These are phyloP conservation scores for Chalara sp. DNA, from an alignment of 2,329 filamentous ascomycete species.

Conservation along the genomic window DNA sequence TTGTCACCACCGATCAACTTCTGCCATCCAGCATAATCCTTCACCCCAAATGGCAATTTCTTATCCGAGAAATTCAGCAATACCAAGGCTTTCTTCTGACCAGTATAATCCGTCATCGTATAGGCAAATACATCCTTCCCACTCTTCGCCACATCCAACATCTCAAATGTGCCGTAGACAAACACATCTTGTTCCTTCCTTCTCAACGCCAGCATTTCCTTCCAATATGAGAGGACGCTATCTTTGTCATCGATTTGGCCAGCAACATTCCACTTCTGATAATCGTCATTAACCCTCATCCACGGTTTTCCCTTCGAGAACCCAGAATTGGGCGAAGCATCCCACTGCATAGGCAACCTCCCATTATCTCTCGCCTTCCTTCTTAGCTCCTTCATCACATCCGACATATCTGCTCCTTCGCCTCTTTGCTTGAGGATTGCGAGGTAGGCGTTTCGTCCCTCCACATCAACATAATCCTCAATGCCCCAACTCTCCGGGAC, in stretches of 20 bases:
- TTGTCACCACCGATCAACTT: no score
- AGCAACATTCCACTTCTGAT: constrained; percentile 48
- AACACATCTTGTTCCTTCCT: constrained; percentile 51
- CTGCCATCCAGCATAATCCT: no score
- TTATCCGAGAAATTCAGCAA: constrained; percentile 39
- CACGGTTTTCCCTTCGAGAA: constrained; percentile 50
- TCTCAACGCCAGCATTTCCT: constrained; percentile 19
- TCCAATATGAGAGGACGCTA: constrained; percentile 24
- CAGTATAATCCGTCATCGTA: constrained; percentile 28
- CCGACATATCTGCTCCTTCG: constrained; percentile 32
- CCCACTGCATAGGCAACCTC: constrained; percentile 65
- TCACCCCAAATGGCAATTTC: no score
- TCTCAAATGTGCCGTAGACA: constrained; percentile 52
- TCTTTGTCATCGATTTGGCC: constrained; percentile 33
- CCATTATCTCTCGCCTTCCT: constrained; percentile 59
- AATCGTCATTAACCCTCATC: constrained; percentile 54
- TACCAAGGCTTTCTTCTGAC: constrained; percentile 29
- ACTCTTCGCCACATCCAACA: constrained; percentile 41
- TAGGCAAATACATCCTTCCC: constrained; percentile 35
- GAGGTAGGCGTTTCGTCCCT: constrained; percentile 42
- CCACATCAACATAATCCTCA: constrained; percentile 41
- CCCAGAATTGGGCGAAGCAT: constrained; percentile 46
- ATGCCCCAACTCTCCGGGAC: constrained; percentile 46
- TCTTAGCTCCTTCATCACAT: constrained; percentile 44
- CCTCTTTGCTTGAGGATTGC: constrained; percentile 31